These are phyloP conservation scores for Tylopilus intermedius DNA, from an alignment of 768 basidiomycete genomes.

Conservation along the genomic window DNA sequence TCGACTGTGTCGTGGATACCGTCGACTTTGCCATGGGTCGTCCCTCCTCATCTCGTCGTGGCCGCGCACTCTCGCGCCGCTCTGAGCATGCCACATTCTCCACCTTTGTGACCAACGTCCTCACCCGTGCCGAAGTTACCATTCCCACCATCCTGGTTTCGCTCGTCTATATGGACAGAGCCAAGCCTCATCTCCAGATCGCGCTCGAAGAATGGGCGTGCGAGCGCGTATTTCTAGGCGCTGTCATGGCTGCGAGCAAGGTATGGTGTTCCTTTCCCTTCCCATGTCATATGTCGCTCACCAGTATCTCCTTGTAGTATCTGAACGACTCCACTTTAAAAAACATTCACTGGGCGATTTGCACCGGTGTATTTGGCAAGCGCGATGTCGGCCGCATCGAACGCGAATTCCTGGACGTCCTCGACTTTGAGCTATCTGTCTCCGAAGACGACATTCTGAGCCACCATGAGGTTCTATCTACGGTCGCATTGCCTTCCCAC, in stretches of 20 bases:
- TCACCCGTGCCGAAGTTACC: constrained; percentile 69
- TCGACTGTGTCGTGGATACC: constrained; percentile 64
- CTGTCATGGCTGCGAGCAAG: constrained; percentile 85
- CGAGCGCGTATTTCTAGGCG: constrained; percentile 86
- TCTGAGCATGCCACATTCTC: constrained; percentile 55
- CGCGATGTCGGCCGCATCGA: constrained; percentile 78
- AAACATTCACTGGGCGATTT: constrained; percentile 88
- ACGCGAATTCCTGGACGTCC: constrained; percentile 75
- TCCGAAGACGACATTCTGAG: constrained; percentile 59
- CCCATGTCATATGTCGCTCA: constrained; percentile 9
- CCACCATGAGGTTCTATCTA: constrained; percentile 36
- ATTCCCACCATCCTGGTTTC: constrained; percentile 64
- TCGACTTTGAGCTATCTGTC: constrained; percentile 69
- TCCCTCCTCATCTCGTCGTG: constrained; percentile 49
- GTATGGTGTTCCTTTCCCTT: constrained; percentile 34
- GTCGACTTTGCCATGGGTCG: constrained; percentile 76
- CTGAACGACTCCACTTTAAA: constrained; percentile 86
- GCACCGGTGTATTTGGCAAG: constrained; percentile 77
- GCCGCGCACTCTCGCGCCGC: constrained; percentile 43
- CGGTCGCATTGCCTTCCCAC: constrained; percentile 25
- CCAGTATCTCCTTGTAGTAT: constrained; percentile 42
- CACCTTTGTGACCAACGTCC: constrained; percentile 62
- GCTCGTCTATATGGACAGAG: constrained; percentile 73
- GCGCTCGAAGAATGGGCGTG: constrained; percentile 82
- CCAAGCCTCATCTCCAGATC: constrained; percentile 75